These are phyloP conservation scores for Papiliotrema flavescens DNA, from an alignment of 1,284 basidiomycete species.

Conservation along the genomic window DNA sequence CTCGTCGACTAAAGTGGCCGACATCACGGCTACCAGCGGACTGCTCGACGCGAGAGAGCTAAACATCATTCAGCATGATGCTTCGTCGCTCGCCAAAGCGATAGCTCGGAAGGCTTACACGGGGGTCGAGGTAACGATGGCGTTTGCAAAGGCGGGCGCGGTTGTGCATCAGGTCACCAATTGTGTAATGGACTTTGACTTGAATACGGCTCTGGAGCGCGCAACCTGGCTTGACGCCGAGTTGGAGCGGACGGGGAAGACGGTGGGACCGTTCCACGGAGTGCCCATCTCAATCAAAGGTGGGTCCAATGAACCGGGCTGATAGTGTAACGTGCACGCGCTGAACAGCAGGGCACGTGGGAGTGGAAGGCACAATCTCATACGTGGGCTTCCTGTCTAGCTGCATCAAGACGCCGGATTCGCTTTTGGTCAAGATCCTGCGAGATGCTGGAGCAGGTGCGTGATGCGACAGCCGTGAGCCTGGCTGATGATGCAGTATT, in stretches of 20 bases:
- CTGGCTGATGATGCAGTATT: not conserved
- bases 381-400: not conserved
- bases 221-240: slow-evolving; percentile 61
- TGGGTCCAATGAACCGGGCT: not conserved
- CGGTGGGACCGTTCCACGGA: slow-evolving; percentile 61
- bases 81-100: not conserved
- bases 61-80: not conserved
- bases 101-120: slow-evolving; percentile 4
- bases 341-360: not conserved
- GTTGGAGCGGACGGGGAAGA: slow-evolving; percentile 51
- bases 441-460: no score
- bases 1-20: not conserved
- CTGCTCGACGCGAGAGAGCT: not conserved
- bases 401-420: no score
- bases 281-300: slow-evolving; percentile 62
- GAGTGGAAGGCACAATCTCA: not conserved
- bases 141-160: slow-evolving; percentile 25
- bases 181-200: slow-evolving; percentile 66
- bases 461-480: no score
- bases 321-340: not conserved
- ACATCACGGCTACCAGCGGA: not conserved
- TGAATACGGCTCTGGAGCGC: slow-evolving; percentile 55
- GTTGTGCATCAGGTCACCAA: slow-evolving; percentile 53
- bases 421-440: no score
- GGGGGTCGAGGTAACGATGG: slow-evolving; percentile 24